phyloP scores from a whole-genome alignment of 169 alveolate species.

The Theileria equi region DNA sequence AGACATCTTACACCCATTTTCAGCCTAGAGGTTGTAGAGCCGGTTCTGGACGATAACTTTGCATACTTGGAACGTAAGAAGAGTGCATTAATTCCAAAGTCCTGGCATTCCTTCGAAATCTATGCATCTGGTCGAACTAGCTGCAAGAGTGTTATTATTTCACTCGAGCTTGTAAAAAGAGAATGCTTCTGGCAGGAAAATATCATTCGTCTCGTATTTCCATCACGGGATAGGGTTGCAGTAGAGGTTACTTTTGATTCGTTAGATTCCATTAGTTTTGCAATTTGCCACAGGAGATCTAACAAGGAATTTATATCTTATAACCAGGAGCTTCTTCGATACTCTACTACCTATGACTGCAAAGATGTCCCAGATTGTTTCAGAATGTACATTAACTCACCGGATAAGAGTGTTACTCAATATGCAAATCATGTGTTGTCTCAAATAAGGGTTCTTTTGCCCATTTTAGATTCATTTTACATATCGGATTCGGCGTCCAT shows the following conservation, averaged over 20 bases:
- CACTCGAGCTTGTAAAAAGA: conserved; percentile 21
- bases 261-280: conserved; percentile 38
- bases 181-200: conserved; percentile 59
- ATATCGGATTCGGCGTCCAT: conserved; percentile 8
- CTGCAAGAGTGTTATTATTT: conserved; percentile 23
- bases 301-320: conserved; percentile 46
- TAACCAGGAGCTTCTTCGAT: no score
- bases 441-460: conserved; percentile 5
- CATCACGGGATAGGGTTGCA: conserved; percentile 12
- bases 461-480: conserved; percentile 34
- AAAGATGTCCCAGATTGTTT: conserved; percentile 27
- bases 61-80: conserved; percentile 38
- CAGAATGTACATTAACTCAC: conserved; percentile 43
- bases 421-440: conserved; percentile 33
- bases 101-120: conserved; percentile 10
- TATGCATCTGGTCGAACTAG: conserved; percentile 61
- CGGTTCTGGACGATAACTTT: conserved; percentile 42
- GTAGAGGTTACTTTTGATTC: conserved; percentile 24
- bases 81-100: background rate
- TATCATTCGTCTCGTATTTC: background rate
- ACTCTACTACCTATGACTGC: conserved; percentile 14
- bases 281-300: conserved; percentile 15
- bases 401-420: conserved; percentile 41
- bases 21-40: conserved; percentile 2
- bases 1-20: background rate